Conservation (phyloP, 768 basidiomycete species). For the Boletus vinaceobasis region DNA sequence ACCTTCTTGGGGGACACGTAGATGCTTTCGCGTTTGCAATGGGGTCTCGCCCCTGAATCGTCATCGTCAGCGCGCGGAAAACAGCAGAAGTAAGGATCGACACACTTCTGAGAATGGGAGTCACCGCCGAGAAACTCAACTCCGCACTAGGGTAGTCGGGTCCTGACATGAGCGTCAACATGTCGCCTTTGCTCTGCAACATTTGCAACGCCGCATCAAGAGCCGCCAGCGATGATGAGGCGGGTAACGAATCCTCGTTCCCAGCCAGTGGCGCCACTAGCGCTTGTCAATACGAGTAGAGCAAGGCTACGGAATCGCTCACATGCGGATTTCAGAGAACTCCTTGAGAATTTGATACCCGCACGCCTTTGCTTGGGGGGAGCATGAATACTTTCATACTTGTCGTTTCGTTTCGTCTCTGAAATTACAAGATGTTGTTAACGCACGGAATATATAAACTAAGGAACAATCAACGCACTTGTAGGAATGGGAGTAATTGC, state of each 20-base stretch:
- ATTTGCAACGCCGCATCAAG: background rate
- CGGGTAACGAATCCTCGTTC: background rate
- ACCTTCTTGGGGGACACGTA: conserved; percentile 5
- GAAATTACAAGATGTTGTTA: background rate
- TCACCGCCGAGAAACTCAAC: background rate
- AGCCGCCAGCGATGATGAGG: conserved; percentile 4
- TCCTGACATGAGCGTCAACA: background rate
- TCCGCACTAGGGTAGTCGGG: conserved; percentile 2
- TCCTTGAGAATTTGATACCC: background rate
- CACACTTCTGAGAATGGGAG: conserved; percentile 4
- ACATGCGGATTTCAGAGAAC: conserved; percentile 8
- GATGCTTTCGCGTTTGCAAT: conserved; percentile 1
- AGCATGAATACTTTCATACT: background rate
- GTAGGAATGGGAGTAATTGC: background rate
- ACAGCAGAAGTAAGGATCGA: background rate
- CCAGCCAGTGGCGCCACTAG: background rate
- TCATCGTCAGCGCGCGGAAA: background rate
- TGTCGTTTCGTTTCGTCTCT: background rate
- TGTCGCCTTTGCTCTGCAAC: background rate
- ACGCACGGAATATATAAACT: background rate
- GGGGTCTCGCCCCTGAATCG: conserved; percentile 1
- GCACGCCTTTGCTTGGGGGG: background rate
- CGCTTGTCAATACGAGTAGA: background rate
- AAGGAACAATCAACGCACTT: background rate
- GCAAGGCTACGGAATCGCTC: background rate